Evolutionary conservation across 176 grass and related monocot genomes (phyloP), one percentile per base, ranked within the genome.

Genomic region (Rhynchospora tenuis): DNA sequence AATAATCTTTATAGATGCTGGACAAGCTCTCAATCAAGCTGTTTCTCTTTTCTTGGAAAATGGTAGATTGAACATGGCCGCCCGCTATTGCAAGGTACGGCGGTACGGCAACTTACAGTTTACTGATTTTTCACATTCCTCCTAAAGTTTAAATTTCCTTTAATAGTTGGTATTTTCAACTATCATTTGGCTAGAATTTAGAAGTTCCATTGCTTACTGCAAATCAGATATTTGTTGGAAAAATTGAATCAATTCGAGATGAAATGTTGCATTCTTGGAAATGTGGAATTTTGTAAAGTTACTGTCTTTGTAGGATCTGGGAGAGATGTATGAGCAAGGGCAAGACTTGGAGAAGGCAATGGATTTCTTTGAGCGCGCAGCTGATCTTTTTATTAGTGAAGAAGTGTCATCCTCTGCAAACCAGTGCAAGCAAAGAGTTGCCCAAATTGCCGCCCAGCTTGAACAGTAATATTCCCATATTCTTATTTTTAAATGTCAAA

Each of bases 261-360:
- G 22, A 26, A 9, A 62, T 23, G 9, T 26, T 12, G 12, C 17
- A 19, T 20, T 62, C 22, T 62, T 62, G 59, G 7, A 26, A 62
- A 26, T 62, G 23, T 62, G 59, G 23, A 62, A 11, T 23, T 9
- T 62, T 62, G 23, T 62, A 26, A 26, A 5, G 80, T 56, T 31
- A 87, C 44, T 86, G 43, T 88, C 59, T 42, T 55, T 84, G 72
- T 84, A 97, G 94, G 94, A 97, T 26, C 86, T 97, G 81, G 94
- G 92, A 85, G 94, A 97, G 81, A 88, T 97, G 84, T 94, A 97
- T 86, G 88, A 94, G 83, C 94, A 94, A 89, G 92, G 92, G 79
- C 90, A 97, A 67, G 85, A 97, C 85, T 86, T 91, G 48, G 88
- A 88, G 59, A 97, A 94, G 80, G 90, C 92, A 77, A 86, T 87